phyloP scores from a whole-genome alignment of 2,329 filamentous ascomycete species.

The Aspergillus ustus region DNA sequence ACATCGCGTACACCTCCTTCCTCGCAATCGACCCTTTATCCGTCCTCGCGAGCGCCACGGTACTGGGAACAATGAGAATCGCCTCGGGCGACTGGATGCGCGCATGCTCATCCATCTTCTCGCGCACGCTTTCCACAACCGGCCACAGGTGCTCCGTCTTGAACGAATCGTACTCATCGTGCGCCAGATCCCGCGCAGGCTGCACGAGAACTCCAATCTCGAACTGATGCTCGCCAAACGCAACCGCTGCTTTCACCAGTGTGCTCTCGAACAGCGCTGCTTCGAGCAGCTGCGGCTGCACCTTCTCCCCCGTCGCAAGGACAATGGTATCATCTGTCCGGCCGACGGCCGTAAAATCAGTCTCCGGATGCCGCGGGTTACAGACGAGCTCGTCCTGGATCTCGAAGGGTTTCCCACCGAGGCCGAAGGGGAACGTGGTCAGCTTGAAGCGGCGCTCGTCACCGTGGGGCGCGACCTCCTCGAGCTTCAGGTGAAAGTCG shows the following conservation, averaged over 20 bases:
- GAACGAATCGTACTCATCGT: neutral
- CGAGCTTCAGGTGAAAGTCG: neutral
- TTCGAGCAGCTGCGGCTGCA: conserved; percentile 4
- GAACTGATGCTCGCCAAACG: neutral
- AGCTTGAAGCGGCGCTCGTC: neutral
- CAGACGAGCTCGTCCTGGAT: conserved; percentile 10
- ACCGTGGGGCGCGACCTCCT: neutral
- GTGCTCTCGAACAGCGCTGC: neutral
- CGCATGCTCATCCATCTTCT: conserved; percentile 11
- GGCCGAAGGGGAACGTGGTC: conserved; percentile 9
- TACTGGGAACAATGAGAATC: neutral
- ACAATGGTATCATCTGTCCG: conserved; percentile 5
- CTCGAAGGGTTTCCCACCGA: conserved; percentile 5
- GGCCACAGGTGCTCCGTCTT: conserved; percentile 6
- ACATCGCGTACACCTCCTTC: conserved; percentile 13
- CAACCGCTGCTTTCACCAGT: neutral
- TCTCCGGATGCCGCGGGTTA: neutral
- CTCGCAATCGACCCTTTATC: conserved; percentile 14
- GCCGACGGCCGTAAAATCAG: neutral
- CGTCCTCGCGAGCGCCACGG: neutral
- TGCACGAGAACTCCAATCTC: conserved; percentile 4
- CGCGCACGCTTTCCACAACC: neutral
- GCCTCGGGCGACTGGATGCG: neutral
- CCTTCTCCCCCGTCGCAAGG: conserved; percentile 10
- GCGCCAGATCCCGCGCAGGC: neutral